Conservation (phyloP, 345 rosid species). For the Heritiera fomes region DNA sequence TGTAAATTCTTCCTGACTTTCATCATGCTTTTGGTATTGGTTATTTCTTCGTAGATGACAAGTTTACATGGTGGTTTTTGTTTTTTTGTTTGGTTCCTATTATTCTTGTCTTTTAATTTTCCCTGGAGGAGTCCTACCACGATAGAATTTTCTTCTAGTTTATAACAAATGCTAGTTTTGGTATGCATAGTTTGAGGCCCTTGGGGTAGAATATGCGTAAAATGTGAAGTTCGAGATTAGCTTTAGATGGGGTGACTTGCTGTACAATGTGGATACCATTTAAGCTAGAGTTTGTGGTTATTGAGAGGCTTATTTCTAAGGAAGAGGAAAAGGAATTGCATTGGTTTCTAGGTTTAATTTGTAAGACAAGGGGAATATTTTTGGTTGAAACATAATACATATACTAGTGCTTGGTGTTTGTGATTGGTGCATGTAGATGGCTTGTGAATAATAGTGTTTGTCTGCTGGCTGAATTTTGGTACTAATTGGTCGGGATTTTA, state of each 20-base stretch:
- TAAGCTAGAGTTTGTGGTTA: neutral
- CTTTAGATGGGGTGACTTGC: neutral
- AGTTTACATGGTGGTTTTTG: neutral
- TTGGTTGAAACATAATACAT: neutral
- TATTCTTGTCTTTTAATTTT: neutral
- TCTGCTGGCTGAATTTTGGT: slow-evolving; percentile 4
- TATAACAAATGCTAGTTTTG: neutral
- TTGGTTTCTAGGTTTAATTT: neutral
- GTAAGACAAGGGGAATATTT: slow-evolving; percentile 1
- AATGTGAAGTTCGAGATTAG: neutral
- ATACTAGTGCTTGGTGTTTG: neutral
- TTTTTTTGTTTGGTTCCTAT: neutral
- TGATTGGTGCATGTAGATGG: neutral
- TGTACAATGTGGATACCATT: neutral
- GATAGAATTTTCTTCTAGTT: neutral
- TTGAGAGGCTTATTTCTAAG: neutral
- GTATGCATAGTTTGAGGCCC: neutral
- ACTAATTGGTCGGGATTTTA: neutral
- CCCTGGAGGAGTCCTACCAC: neutral
- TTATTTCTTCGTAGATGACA: neutral
- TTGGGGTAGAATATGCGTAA: neutral
- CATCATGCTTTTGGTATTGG: neutral
- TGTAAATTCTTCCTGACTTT: neutral
- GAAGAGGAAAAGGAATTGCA: neutral
- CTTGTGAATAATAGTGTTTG: neutral